Base-by-base conservation (phyloP, 2,329 filamentous ascomycete genomes). In the Cryphonectria nitschkei region DNA sequence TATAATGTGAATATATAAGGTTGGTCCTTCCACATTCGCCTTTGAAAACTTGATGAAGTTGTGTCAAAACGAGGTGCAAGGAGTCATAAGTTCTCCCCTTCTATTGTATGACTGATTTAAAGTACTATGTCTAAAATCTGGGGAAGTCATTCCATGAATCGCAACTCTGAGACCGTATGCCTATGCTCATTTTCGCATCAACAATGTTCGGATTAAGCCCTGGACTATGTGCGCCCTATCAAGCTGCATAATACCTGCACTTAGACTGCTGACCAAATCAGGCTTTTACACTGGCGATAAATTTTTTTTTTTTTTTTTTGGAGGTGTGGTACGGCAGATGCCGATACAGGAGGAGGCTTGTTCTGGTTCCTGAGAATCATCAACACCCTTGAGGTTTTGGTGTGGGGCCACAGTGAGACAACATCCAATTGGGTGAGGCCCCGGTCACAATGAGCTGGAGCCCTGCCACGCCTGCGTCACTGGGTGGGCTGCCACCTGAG, bases 251-350 rank as follows among this genome's bases (percentile, higher is more conserved):
- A 63, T 19, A 26, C 32, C 9, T 60, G 39, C 11, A n/a, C 56
- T 34, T 67, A n/a, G 19, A 16, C n/a, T 68, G 67, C 67, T 68
- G 67, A 68, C 67, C 60, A 68, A 68, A 64, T 32, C 22, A 19
- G 13, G 29, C 67, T n/a, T 64, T 19, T 22, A 22, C 67, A 68
- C n/a, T 68, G 67, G 67, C 43, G 56, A 26, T 39, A n/a, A 50
- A 29, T 19, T 43, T 50, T 46, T 19, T 19, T 46, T 19, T 46
- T 46, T 46, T 46, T 22, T 46, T 46, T 37, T n/a, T 13, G 13
- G 61, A 26, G 61, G 22, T 26, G 61, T 8, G 26, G n/a, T 64
- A n/a, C 61, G 63, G 22, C 46, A n/a, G 26, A 65, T 29, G 34
- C 64, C 64, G 64, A 66, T 66, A 26, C 64, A 66, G 64, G 64